Evolutionary conservation across 768 basidiomycete species (phyloP).

Genomic region (Trametes punicea): DNA sequence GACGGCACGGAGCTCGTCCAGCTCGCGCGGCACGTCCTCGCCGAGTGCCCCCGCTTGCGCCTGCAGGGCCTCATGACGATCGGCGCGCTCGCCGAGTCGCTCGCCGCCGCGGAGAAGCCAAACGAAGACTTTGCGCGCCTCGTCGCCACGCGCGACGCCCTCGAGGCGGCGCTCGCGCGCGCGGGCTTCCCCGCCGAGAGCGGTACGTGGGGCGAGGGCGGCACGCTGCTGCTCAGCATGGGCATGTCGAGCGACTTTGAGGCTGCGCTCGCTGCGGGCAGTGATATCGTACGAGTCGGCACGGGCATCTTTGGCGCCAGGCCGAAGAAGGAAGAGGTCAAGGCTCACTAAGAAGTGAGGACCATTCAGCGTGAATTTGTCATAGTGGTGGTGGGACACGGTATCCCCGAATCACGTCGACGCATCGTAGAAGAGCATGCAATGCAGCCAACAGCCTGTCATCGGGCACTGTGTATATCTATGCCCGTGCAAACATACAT

Average conservation of each 20-base stretch:
- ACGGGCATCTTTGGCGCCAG: constrained; percentile 85
- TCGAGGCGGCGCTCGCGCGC: constrained; percentile 45
- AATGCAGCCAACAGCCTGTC: too few relatives aligned
- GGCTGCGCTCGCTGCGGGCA: constrained; percentile 77
- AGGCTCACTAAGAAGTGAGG: neutral
- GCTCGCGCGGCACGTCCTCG: constrained; percentile 69
- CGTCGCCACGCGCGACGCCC: constrained; percentile 55
- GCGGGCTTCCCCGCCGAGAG: constrained; percentile 22
- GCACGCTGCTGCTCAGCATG: constrained; percentile 74
- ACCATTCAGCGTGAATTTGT: neutral
- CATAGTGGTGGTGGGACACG: too few relatives aligned
- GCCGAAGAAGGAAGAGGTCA: constrained; percentile 43
- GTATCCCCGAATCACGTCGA: too few relatives aligned
- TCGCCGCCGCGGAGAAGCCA: constrained; percentile 42
- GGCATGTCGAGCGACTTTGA: constrained; percentile 97
- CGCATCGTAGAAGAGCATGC: too few relatives aligned
- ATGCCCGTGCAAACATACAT: neutral
- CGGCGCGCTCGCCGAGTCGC: constrained; percentile 74
- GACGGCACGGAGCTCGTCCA: constrained; percentile 47
- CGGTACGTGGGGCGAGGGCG: constrained; percentile 42
- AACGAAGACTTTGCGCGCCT: constrained; percentile 78
- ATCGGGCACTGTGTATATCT: neutral
- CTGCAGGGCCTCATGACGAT: constrained; percentile 96
- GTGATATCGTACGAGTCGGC: constrained; percentile 87
- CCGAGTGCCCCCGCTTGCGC: constrained; percentile 67